phyloP scores from a whole-genome alignment of 2,329 filamentous ascomycete species.

The Alternaria triticina region DNA sequence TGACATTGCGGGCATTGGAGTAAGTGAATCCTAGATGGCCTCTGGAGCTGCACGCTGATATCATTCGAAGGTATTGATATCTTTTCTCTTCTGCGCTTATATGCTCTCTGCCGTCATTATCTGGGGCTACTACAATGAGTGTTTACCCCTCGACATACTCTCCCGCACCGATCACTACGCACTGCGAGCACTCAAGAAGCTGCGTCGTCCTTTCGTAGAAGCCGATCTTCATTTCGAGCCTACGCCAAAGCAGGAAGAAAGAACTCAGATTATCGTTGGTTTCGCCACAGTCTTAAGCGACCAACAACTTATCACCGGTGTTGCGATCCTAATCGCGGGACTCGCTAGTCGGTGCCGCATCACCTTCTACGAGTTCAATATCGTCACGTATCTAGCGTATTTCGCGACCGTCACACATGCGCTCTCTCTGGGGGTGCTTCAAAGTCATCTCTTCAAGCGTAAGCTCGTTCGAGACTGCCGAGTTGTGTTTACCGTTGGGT shows the following conservation, averaged over 20 bases:
- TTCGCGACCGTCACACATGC: constrained; percentile 2
- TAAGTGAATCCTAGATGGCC: background rate
- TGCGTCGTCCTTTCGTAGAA: background rate
- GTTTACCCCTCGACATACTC: background rate
- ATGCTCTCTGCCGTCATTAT: background rate
- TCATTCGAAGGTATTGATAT: background rate
- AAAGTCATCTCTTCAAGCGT: background rate
- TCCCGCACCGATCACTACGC: background rate
- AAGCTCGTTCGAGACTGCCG: background rate
- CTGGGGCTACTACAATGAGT: background rate
- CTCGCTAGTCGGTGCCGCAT: constrained; percentile 7
- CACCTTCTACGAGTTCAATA: constrained; percentile 6
- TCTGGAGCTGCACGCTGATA: background rate
- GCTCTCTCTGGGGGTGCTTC: background rate
- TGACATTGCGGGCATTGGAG: background rate
- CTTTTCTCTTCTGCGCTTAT: background rate
- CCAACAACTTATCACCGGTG: constrained; percentile 14
- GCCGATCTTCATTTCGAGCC: background rate
- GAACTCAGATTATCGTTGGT: background rate
- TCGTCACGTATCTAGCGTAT: constrained; percentile 7
- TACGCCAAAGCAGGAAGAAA: background rate
- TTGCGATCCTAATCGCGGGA: constrained; percentile 10
- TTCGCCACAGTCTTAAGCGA: constrained; percentile 6
- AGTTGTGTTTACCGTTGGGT: background rate
- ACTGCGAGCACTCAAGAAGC: background rate